A percentile compares a stretch with the other conserved stretches of the same genome.
Evolutionary conservation across 2,329 filamentous ascomycete species (phyloP).

Genomic region (Trichophyton schoenleinii): DNA sequence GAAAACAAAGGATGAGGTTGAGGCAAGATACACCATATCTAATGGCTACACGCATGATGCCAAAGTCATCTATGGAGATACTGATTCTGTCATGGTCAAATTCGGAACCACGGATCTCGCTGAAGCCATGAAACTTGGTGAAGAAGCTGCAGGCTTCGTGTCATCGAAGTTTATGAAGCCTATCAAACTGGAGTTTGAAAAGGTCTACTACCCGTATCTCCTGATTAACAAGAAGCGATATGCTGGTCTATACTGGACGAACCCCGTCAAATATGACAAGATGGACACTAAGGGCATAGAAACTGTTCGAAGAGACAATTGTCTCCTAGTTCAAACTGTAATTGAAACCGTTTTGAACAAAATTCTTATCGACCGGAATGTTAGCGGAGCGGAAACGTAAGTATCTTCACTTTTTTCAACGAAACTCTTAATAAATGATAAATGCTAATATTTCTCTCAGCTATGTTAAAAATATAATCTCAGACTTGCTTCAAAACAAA

Average conservation of each 20-base stretch:
- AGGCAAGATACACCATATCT: constrained; percentile 74
- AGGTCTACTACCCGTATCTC: constrained; percentile 95
- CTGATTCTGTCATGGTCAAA: constrained; percentile 99
- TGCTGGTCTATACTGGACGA: constrained; percentile 95
- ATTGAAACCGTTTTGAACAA: constrained; percentile 94
- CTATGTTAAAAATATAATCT: constrained; percentile 92
- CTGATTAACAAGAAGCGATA: constrained; percentile 99
- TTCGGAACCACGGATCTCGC: constrained; percentile 80
- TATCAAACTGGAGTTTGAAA: constrained; percentile 98
- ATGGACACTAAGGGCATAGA: constrained; percentile 99
- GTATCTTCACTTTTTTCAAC: constrained; percentile 25
- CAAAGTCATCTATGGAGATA: constrained; percentile 96
- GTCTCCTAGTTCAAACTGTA: constrained; percentile 84
- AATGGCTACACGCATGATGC: constrained; percentile 93
- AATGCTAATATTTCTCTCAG: constrained; percentile 40
- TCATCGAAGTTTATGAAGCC: constrained; percentile 89
- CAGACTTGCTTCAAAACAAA: constrained; percentile 91
- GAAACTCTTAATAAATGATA: not conserved
- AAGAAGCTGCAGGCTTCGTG: constrained; percentile 79
- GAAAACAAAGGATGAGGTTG: constrained; percentile 91
- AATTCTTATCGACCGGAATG: constrained; percentile 86
- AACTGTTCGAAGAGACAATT: constrained; percentile 94
- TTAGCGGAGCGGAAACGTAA: constrained; percentile 85
- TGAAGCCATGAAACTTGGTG: constrained; percentile 87
- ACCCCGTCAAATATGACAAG: constrained; percentile 88